These are phyloP conservation scores for Hevea brasiliensis DNA, from an alignment of 345 rosid genomes.

Conservation along the genomic window DNA sequence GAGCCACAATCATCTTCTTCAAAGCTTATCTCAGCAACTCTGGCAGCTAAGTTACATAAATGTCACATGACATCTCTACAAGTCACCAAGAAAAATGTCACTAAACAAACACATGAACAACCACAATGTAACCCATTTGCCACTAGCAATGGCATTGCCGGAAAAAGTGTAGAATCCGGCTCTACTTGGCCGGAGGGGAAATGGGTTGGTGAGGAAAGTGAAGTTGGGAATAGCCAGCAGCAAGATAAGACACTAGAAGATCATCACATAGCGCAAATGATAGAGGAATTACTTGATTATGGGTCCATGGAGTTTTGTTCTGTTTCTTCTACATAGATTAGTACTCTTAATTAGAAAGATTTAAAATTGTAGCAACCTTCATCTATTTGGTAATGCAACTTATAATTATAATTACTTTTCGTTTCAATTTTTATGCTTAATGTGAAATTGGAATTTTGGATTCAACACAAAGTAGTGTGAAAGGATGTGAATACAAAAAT, in stretches of 20 bases:
- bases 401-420: not conserved
- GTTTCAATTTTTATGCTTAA: not conserved
- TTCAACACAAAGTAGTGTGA: constrained; percentile 1
- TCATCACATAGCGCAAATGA: constrained; percentile 37
- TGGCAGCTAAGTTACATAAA: constrained; percentile 30
- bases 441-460: not conserved
- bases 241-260: constrained; percentile 25
- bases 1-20: constrained; percentile 33
- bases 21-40: constrained; percentile 32
- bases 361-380: not conserved
- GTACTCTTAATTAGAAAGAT: not conserved
- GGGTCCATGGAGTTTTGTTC: constrained; percentile 36
- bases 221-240: constrained; percentile 1
- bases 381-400: constrained; percentile 10
- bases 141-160: constrained; percentile 4
- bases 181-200: constrained; percentile 3
- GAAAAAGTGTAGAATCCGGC: not conserved
- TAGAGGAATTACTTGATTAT: constrained; percentile 34
- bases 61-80: constrained; percentile 34
- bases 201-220: constrained; percentile 15
- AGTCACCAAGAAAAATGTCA: constrained; percentile 15
- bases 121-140: not conserved
- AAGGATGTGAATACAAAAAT: not conserved
- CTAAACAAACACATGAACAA: constrained; percentile 5
- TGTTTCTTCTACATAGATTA: constrained; percentile 9